These are phyloP conservation scores for Rosa lucieae DNA, from an alignment of 306 rosid species.

Conservation along the genomic window DNA sequence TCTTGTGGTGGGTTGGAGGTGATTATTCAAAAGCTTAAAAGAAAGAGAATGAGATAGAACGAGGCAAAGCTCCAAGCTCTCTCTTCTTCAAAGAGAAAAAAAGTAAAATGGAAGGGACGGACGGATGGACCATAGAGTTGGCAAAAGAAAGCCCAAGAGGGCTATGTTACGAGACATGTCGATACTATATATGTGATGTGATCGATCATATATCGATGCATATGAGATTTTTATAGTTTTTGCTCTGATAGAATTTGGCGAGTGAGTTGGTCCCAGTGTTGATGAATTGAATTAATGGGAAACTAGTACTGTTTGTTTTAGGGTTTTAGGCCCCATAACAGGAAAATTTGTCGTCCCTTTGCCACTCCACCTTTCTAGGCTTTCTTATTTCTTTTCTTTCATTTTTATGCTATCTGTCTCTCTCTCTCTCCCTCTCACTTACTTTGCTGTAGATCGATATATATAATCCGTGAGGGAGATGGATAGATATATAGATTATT, in stretches of 20 bases:
- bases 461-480: background rate
- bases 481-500: background rate
- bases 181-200: background rate
- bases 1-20: slow-evolving; percentile 45
- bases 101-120: background rate
- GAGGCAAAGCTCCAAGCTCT: background rate
- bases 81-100: background rate
- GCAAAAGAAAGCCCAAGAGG: background rate
- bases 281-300: slow-evolving; percentile 7
- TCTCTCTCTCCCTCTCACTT: slow-evolving; percentile 18
- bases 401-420: slow-evolving; percentile 29
- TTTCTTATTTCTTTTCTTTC: slow-evolving; percentile 26
- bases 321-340: slow-evolving; percentile 41
- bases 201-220: background rate
- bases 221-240: background rate
- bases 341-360: slow-evolving; percentile 54
- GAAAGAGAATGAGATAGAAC: background rate
- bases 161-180: slow-evolving; percentile 32
- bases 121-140: background rate
- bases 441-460: background rate
- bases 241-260: slow-evolving; percentile 48
- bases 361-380: slow-evolving; percentile 36
- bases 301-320: slow-evolving; percentile 40
- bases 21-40: slow-evolving; percentile 23
- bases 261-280: slow-evolving; percentile 44